Conservation (phyloP, 257 asterid genomes). For the Forsythia suspensa region DNA sequence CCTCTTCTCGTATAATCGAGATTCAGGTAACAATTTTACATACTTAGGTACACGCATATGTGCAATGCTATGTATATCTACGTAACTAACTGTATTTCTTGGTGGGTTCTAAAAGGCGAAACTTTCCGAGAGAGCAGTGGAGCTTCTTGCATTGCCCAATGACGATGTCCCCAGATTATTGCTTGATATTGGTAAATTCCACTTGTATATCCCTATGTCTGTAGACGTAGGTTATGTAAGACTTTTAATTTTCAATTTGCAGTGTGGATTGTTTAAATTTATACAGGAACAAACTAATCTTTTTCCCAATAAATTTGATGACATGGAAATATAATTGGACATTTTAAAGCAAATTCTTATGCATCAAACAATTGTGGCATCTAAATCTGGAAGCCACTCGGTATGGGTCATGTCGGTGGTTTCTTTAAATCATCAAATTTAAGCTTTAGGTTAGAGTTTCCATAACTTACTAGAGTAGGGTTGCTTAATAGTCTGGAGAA, state of each 20-base stretch:
- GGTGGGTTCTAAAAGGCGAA: constrained; percentile 49
- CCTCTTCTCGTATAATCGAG: constrained; percentile 92
- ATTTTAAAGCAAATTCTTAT: neutral
- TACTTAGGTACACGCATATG: neutral
- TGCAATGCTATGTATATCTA: neutral
- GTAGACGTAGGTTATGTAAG: neutral
- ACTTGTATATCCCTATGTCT: neutral
- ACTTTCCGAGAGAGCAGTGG: constrained; percentile 89
- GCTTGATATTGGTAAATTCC: constrained; percentile 77
- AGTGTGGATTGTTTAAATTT: neutral
- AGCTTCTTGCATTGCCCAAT: constrained; percentile 86
- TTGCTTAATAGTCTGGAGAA: neutral
- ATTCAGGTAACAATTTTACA: constrained; percentile 57
- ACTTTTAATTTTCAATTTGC: neutral
- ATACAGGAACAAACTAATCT: neutral
- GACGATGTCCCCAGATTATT: constrained; percentile 78
- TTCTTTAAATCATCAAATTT: neutral
- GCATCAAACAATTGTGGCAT: neutral
- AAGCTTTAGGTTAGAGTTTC: neutral
- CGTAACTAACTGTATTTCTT: neutral
- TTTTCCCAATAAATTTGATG: neutral
- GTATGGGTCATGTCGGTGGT: neutral
- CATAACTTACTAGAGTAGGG: neutral
- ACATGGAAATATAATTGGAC: neutral
- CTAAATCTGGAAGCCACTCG: neutral